Percentiles rank a stretch among this genome's conserved stretches.
Conservation (phyloP, 1,284 basidiomycete species). For the Boletus sp. region DNA sequence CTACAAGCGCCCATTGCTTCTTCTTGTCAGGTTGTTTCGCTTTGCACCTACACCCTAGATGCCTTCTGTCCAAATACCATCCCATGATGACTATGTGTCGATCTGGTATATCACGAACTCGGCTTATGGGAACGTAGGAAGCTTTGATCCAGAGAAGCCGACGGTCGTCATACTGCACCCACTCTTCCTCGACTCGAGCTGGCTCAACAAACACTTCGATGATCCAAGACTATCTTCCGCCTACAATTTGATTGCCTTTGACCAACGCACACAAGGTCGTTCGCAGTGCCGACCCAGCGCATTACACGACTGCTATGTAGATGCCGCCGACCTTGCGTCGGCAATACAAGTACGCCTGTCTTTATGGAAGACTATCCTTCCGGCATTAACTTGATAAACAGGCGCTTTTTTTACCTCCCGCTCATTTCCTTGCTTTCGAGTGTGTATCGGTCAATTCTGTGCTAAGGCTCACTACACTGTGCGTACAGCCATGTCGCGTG, state of each 20-base stretch:
- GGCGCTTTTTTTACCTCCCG: constrained; percentile 59
- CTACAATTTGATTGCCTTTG: constrained; percentile 71
- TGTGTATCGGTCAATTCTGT: constrained; percentile 49
- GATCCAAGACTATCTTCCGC: constrained; percentile 54
- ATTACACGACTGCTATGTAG: constrained; percentile 67
- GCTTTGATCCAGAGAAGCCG: constrained; percentile 60
- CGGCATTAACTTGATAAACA: constrained; percentile 26
- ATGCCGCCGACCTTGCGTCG: constrained; percentile 68
- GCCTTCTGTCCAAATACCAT: constrained; percentile 68
- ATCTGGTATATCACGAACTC: constrained; percentile 69
- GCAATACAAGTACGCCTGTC: constrained; percentile 51
- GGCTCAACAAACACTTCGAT: constrained; percentile 63
- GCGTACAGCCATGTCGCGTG: constrained; percentile 21
- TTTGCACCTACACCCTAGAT: constrained; percentile 35
- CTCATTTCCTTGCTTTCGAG: constrained; percentile 66
- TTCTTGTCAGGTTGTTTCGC: constrained; percentile 4
- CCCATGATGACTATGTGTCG: constrained; percentile 60
- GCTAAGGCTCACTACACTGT: constrained; percentile 62
- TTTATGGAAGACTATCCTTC: background rate
- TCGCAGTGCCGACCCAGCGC: constrained; percentile 51
- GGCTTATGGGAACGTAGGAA: constrained; percentile 49
- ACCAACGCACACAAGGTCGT: constrained; percentile 64
- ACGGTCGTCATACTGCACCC: constrained; percentile 66
- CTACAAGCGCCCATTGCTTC: constrained; percentile 1
- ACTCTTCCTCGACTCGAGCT: constrained; percentile 60